These are phyloP conservation scores for Sclerospora graminicola DNA, from an alignment of 352 stramenopile genomes.

Conservation along the genomic window DNA sequence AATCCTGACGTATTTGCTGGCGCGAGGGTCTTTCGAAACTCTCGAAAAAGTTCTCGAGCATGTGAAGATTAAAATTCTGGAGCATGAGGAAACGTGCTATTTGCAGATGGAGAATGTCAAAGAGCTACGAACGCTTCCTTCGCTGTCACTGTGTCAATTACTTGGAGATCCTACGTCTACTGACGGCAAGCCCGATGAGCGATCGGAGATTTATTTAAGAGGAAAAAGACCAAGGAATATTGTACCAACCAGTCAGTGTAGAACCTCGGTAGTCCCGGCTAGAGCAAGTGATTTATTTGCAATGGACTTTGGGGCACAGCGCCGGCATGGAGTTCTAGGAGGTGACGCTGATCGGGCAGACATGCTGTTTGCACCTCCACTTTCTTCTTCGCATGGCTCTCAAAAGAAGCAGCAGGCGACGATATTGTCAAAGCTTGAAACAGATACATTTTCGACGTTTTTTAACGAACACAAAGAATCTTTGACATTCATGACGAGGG, in stretches of 20 bases:
- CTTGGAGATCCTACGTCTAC: slow-evolving; percentile 17
- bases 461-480: slow-evolving; percentile 43
- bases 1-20: slow-evolving; percentile 59
- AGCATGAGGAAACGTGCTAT: slow-evolving; percentile 72
- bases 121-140: slow-evolving; percentile 33
- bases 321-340: slow-evolving; percentile 15
- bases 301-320: slow-evolving; percentile 38
- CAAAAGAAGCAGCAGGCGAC: not conserved
- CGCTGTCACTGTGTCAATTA: slow-evolving; percentile 40
- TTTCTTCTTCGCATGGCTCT: slow-evolving; percentile 2
- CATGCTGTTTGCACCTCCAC: slow-evolving; percentile 41
- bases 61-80: slow-evolving; percentile 40
- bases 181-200: slow-evolving; percentile 25
- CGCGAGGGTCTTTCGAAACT: slow-evolving; percentile 50
- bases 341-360: slow-evolving; percentile 33
- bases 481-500: slow-evolving; percentile 37
- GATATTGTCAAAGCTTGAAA: slow-evolving; percentile 25
- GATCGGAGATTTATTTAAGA: slow-evolving; percentile 31
- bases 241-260: slow-evolving; percentile 1
- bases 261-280: slow-evolving; percentile 18
- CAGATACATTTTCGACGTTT: slow-evolving; percentile 30
- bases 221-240: slow-evolving; percentile 17
- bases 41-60: slow-evolving; percentile 45
- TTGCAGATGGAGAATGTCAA: slow-evolving; percentile 57
- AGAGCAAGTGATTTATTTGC: slow-evolving; percentile 66